Conservation (phyloP, 345 rosid species). For the Gossypium ekmanianum region DNA sequence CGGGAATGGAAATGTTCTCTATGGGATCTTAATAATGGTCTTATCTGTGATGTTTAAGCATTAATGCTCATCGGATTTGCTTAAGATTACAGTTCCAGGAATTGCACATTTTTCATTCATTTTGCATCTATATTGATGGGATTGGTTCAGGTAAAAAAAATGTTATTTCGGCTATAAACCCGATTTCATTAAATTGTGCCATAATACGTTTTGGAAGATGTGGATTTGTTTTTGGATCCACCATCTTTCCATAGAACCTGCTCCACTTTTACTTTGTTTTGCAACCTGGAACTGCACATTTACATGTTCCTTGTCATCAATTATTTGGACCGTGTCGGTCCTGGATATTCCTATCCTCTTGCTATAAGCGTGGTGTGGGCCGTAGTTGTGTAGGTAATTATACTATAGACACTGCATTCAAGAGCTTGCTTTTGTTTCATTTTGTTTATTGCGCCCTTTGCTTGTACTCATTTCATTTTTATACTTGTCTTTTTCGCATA, state of each 20-base stretch:
- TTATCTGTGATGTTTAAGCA: background rate
- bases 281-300: background rate
- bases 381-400: background rate
- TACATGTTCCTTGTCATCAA: background rate
- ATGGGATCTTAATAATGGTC: background rate
- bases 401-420: background rate
- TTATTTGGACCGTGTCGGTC: background rate
- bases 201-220: background rate
- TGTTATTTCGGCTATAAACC: background rate
- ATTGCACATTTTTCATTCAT: background rate
- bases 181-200: background rate
- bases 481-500: background rate
- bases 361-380: background rate
- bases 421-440: background rate
- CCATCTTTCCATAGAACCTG: background rate
- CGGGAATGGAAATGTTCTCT: background rate
- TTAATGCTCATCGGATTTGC: background rate
- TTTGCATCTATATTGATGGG: background rate
- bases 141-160: background rate
- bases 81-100: background rate
- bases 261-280: background rate
- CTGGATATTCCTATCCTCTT: background rate
- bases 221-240: background rate
- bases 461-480: background rate
- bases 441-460: slow-evolving; percentile 7